phyloP scores from a whole-genome alignment of 306 rosid species.

The Cyamopsis tetragonoloba region DNA sequence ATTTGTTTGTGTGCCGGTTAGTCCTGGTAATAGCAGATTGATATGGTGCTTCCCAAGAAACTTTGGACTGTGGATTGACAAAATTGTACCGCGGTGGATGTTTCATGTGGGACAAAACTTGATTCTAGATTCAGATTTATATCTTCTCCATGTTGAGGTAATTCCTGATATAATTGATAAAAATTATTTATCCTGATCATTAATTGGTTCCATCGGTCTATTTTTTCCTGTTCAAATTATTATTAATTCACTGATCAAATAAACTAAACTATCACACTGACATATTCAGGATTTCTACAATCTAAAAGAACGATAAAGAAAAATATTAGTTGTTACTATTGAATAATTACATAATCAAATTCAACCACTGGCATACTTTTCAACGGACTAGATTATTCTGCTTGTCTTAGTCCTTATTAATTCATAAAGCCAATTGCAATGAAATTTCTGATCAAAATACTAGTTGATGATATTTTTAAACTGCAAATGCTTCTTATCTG shows the following conservation, averaged over 20 bases:
- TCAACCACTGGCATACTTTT: background rate
- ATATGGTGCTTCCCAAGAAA: slow-evolving; percentile 91
- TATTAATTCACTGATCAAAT: background rate
- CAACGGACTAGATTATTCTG: background rate
- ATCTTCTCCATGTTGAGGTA: slow-evolving; percentile 94
- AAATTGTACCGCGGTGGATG: slow-evolving; percentile 82
- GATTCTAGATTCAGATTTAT: slow-evolving; percentile 86
- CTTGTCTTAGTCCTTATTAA: background rate
- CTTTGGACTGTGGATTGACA: slow-evolving; percentile 65
- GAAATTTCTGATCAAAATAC: background rate
- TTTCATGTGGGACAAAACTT: slow-evolving; percentile 83
- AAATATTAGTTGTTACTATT: background rate
- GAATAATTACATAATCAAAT: background rate
- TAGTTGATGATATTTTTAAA: background rate
- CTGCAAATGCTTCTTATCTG: background rate
- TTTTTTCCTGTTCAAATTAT: background rate
- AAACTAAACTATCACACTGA: background rate
- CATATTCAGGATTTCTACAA: background rate
- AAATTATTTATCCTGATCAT: background rate
- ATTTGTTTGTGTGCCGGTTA: slow-evolving; percentile 78
- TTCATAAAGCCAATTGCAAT: background rate
- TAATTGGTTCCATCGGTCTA: slow-evolving; percentile 6
- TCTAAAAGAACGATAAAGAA: background rate
- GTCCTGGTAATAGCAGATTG: slow-evolving; percentile 93
- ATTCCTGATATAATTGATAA: slow-evolving; percentile 15